phyloP scores from a whole-genome alignment of 495 filamentous ascomycete genomes.

The Penicillium parvum region DNA sequence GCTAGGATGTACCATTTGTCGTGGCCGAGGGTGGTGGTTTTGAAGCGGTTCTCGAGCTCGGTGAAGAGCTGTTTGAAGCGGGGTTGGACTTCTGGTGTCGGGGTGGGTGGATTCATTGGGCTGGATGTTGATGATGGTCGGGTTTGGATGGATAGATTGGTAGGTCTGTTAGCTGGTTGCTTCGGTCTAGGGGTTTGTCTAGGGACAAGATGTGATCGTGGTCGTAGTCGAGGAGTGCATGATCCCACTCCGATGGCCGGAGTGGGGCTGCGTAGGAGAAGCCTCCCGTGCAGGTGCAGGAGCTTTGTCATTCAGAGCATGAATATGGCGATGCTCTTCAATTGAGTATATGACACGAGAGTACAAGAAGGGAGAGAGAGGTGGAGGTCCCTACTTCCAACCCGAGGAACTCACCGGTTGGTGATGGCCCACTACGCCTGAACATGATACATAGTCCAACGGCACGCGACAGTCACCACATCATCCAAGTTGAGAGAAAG shows the following conservation, averaged over 20 bases:
- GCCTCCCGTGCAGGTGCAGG: slow-evolving; percentile 1
- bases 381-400: no score
- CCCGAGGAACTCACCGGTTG: no score
- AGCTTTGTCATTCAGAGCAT: no score
- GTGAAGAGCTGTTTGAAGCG: slow-evolving; percentile 43
- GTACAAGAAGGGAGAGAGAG: no score
- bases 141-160: not conserved
- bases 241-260: slow-evolving; percentile 12
- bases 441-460: no score
- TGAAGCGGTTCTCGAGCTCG: slow-evolving; percentile 48
- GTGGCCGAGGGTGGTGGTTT: slow-evolving; percentile 38
- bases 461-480: no score
- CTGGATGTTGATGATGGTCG: not conserved
- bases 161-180: not conserved
- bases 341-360: no score
- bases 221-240: slow-evolving; percentile 1
- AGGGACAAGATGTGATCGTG: no score
- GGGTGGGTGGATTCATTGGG: slow-evolving; percentile 14
- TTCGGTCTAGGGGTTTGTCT: not conserved
- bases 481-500: no score
- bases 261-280: slow-evolving; percentile 13
- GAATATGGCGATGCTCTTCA: not conserved
- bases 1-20: slow-evolving; percentile 58
- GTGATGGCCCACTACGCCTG: no score
- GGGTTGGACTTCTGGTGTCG: slow-evolving; percentile 23